Conservation (phyloP, 805 yeast genomes). For the Candida xyloterini region DNA sequence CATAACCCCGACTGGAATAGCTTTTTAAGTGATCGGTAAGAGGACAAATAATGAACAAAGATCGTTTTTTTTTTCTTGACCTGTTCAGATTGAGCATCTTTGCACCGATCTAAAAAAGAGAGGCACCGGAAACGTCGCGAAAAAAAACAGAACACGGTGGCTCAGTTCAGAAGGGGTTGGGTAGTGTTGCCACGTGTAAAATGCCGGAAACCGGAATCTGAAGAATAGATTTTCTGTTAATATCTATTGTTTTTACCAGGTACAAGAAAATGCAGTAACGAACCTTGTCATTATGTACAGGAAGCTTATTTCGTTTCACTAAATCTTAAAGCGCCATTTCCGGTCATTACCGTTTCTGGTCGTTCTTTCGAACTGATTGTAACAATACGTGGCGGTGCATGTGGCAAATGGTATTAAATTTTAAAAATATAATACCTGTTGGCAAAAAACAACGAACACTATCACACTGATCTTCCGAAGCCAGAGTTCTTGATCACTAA, state of each 20-base stretch:
- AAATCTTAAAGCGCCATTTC: not conserved
- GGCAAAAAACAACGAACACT: not conserved
- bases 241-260: not conserved
- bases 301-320: not conserved
- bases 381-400: not conserved
- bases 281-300: not conserved
- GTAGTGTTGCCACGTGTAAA: slow-evolving; percentile 1
- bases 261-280: not conserved
- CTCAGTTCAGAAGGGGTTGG: not conserved
- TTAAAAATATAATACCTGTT: not conserved
- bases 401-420: not conserved
- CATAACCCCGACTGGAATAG: slow-evolving; percentile 7
- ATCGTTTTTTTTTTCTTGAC: slow-evolving; percentile 7
- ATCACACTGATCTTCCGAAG: not conserved
- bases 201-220: not conserved
- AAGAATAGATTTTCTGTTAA: not conserved
- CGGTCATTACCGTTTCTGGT: not conserved
- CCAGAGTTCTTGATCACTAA: not conserved
- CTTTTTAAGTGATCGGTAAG: not conserved
- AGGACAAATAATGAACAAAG: not conserved
- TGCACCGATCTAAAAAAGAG: slow-evolving; percentile 4
- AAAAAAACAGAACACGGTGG: slow-evolving; percentile 6
- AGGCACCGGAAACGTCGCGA: slow-evolving; percentile 6
- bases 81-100: slow-evolving; percentile 6
- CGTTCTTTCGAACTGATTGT: not conserved